These are phyloP conservation scores for Malus orientalis DNA, from an alignment of 306 rosid genomes.

Conservation along the genomic window DNA sequence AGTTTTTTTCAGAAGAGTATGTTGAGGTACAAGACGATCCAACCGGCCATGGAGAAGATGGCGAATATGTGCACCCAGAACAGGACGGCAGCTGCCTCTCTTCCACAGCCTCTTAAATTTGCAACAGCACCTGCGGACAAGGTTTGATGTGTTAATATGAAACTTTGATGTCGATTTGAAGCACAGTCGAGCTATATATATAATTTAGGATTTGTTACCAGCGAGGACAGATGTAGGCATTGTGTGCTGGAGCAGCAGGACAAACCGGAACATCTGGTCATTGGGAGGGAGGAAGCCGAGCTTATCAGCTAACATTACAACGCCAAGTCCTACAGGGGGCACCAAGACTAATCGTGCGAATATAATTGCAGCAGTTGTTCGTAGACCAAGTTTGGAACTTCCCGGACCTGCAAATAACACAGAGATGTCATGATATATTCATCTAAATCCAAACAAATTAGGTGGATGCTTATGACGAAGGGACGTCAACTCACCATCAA, in stretches of 20 bases:
- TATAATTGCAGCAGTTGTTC: conserved; percentile 84
- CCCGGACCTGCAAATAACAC: conserved; percentile 76
- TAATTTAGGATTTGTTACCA: conserved; percentile 29
- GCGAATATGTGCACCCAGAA: conserved; percentile 99
- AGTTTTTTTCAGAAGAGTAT: conserved; percentile 53
- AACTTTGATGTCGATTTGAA: not conserved
- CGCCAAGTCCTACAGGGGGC: conserved; percentile 85
- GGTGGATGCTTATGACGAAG: not conserved
- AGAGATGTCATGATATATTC: not conserved
- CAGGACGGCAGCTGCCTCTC: conserved; percentile 82
- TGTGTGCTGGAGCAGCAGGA: conserved; percentile 88
- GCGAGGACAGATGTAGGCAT: conserved; percentile 98
- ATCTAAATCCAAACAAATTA: not conserved
- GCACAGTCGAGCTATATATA: not conserved
- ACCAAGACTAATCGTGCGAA: conserved; percentile 71
- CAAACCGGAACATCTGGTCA: conserved; percentile 85
- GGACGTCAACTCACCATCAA: conserved; percentile 62
- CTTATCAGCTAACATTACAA: conserved; percentile 86
- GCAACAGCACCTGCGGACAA: conserved; percentile 81
- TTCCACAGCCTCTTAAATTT: conserved; percentile 92
- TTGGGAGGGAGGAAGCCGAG: conserved; percentile 87
- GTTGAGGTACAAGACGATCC: conserved; percentile 69
- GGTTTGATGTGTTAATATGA: not conserved
- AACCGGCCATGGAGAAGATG: conserved; percentile 80
- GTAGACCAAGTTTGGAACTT: conserved; percentile 80